These are phyloP conservation scores for Aspergillus ibericus DNA, from an alignment of 2,329 filamentous ascomycete genomes.

Conservation along the genomic window DNA sequence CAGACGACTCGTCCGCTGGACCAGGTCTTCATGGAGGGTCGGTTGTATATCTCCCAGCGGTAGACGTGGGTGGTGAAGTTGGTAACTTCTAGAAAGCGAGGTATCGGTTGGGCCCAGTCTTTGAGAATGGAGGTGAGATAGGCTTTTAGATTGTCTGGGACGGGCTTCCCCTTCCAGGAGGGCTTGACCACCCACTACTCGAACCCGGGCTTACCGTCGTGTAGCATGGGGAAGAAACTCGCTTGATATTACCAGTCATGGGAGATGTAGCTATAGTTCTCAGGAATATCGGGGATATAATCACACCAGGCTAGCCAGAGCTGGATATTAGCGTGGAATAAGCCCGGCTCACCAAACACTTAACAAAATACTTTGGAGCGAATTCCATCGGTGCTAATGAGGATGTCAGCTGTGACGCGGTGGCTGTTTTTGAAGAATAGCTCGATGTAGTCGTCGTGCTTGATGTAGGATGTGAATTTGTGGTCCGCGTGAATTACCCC, in stretches of 20 bases:
- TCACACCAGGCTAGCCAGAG: conserved; percentile 26
- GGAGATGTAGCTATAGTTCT: conserved; percentile 9
- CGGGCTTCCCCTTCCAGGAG: conserved; percentile 18
- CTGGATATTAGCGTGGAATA: conserved; percentile 22
- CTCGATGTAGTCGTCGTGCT: neutral
- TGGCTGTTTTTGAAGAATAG: neutral
- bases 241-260: conserved; percentile 21
- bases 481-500: conserved; percentile 14
- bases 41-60: conserved; percentile 5
- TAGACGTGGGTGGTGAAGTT: conserved; percentile 3
- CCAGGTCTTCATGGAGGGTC: conserved; percentile 7
- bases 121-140: neutral
- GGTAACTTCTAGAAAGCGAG: neutral
- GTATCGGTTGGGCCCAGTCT: conserved; percentile 3
- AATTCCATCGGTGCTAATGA: conserved; percentile 20
- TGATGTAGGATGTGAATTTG: conserved; percentile 8
- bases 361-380: conserved; percentile 18
- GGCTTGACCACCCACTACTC: conserved; percentile 25
- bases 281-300: conserved; percentile 16
- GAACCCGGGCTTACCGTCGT: conserved; percentile 21
- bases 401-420: conserved; percentile 15
- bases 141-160: conserved; percentile 14
- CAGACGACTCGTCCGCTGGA: neutral
- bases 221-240: conserved; percentile 23
- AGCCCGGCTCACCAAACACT: conserved; percentile 18